Conservation (phyloP, 768 basidiomycete species). For the Lactarius hengduanensis region DNA sequence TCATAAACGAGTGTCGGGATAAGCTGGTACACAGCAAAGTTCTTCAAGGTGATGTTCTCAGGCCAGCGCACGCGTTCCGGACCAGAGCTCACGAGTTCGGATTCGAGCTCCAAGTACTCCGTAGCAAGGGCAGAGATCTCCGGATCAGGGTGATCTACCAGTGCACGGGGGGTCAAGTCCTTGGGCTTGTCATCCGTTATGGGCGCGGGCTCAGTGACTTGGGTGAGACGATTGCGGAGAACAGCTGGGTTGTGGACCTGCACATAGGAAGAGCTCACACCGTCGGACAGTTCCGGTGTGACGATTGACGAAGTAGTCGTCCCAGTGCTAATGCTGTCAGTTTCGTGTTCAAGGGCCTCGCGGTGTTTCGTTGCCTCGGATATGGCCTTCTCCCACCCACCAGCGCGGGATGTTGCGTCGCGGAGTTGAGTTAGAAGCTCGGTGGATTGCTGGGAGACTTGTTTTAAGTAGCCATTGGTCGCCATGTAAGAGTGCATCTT, state of each 20-base stretch:
- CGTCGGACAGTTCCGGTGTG: slow-evolving; percentile 47
- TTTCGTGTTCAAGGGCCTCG: slow-evolving; percentile 40
- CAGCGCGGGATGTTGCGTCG: slow-evolving; percentile 47
- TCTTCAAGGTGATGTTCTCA: slow-evolving; percentile 73
- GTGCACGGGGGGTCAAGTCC: slow-evolving; percentile 41
- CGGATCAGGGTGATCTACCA: slow-evolving; percentile 65
- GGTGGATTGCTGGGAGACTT: slow-evolving; percentile 47
- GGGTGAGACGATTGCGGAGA: slow-evolving; percentile 56
- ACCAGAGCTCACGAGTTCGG: slow-evolving; percentile 74
- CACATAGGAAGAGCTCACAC: slow-evolving; percentile 50
- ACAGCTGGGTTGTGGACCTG: slow-evolving; percentile 52
- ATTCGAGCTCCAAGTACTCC: slow-evolving; percentile 72
- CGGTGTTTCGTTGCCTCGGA: slow-evolving; percentile 47
- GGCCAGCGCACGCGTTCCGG: slow-evolving; percentile 73
- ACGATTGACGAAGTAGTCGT: slow-evolving; percentile 33
- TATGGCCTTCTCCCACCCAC: slow-evolving; percentile 68
- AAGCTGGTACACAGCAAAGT: slow-evolving; percentile 83
- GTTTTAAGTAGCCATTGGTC: slow-evolving; percentile 80
- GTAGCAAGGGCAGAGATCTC: slow-evolving; percentile 66
- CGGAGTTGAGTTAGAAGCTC: slow-evolving; percentile 46
- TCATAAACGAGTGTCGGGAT: slow-evolving; percentile 95
- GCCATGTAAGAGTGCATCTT: slow-evolving; percentile 95
- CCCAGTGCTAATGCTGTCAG: slow-evolving; percentile 13
- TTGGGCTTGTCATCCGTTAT: slow-evolving; percentile 23
- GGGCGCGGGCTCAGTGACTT: neutral